Base-by-base conservation (phyloP, 768 basidiomycete genomes). In the Tulasnella sp. region DNA sequence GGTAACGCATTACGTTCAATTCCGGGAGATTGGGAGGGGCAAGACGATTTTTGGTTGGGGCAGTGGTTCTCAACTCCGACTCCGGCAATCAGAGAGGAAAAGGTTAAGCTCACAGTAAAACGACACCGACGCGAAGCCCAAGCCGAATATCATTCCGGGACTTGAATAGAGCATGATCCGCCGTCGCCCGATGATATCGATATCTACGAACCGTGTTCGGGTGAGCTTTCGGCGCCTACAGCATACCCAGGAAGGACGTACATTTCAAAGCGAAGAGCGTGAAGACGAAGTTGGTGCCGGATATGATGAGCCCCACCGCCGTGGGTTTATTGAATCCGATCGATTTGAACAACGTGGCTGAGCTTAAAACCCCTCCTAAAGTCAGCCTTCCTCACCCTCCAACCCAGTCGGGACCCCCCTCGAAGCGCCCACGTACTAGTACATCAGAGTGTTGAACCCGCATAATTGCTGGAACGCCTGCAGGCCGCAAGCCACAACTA, bases 391-490 rank as follows among this genome's bases (percentile, higher is more conserved):
- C 16, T 11, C 20, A 0, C 12, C 54, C 54, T 1, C 12, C 46
- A 16, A 14, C 24, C 54, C 2, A 11, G 54, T 8, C 54, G 37
- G 37, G 37, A 37, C 37, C 37, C 37, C 6, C 8, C 3, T n/a
- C 24, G 12, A 79, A 31, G 1, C 20, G 50, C n/a, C n/a, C 18
- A 46, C 82, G 37, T 50, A 46, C 77, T 82, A 83, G 80, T 83
- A 86, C 86, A 86, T 86, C 72, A 94, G 89, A 0, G 94, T 94
- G 83, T 95, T 95, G 88, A 94, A 95, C 1, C 94, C 94, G 81
- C 91, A 95, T 0, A 95, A 88, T 84, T 95, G 94, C 84, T 96
- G 94, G 85, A 91, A 92, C 0, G 92, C 93, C 86, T 95, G 94
- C 85, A 95, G 90, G 69, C 93, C 94, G 84, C 93, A 93, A 14